Base-by-base conservation (phyloP, 805 yeast species). In the Hanseniaspora occidentalis region DNA sequence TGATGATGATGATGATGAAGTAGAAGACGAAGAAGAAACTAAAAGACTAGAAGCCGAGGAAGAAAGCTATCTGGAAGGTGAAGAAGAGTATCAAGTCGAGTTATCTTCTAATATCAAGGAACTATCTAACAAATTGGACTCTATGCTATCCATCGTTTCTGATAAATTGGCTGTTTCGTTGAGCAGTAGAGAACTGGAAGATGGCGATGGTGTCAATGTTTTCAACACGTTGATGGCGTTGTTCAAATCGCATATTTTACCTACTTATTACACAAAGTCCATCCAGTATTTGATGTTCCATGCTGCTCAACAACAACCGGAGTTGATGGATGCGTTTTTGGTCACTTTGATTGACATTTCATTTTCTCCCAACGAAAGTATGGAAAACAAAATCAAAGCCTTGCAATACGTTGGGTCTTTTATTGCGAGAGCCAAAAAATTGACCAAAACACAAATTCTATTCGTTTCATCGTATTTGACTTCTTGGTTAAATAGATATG, bases 391-490 rank as follows among this genome's bases (percentile, higher is more conserved):
- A 49, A 75, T 85, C 48, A 88, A 88, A 64, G 82, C 96, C 2
- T 72, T 88, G 71, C 97, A 92, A 60, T 89, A 92, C 56, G 69
- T 89, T 41, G 79, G 95, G 1, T 84, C 96, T 2, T 89, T 78
- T 53, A 75, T 89, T 43, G 92, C 97, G 1, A 71, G 98, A 42
- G 95, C 95, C 9, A 75, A 77, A 47, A 72, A 73, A 33, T 65
- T 89, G 22, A 66, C 83, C 1, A 73, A 73, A 39, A 68, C 74
- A 29, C 96, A 89, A 59, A 69, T 92, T 17, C 69, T 79, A 6
- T 83, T 83, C 57, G 88, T 92, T 13, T 73, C 84, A n/a, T 74
- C 84, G 44, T 84, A 84, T 55, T 65, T 89, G 33, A 73, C 81
- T 19, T 79, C 79, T 19, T 89, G 96, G 96, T 63, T 89, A 46